Percentiles rank a stretch among this genome's conserved stretches.
phyloP scores from a whole-genome alignment of 768 basidiomycete species.

The Leccinum uliginosum region DNA sequence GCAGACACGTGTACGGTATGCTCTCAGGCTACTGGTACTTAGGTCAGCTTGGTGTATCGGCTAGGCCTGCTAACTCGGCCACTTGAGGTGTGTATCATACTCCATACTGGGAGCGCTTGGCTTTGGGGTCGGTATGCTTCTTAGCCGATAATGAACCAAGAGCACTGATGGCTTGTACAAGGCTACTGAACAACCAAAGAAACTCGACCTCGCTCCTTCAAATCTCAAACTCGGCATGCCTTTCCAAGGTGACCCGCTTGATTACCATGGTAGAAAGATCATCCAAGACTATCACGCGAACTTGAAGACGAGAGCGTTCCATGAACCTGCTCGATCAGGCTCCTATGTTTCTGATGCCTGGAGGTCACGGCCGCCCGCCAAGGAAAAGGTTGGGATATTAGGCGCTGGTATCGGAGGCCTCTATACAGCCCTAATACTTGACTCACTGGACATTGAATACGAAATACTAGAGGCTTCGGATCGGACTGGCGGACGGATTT shows the following conservation, averaged over 20 bases:
- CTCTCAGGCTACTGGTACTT: too few relatives aligned
- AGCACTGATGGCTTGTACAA: too few relatives aligned
- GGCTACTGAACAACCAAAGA: not conserved
- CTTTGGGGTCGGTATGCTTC: too few relatives aligned
- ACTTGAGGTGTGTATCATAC: too few relatives aligned
- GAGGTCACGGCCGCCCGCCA: not conserved
- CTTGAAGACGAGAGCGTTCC: not conserved
- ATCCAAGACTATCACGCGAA: slow-evolving; percentile 6
- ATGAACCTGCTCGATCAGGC: not conserved
- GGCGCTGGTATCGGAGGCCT: slow-evolving; percentile 31
- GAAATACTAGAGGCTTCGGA: slow-evolving; percentile 41
- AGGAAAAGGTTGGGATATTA: slow-evolving; percentile 16
- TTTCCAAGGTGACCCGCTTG: slow-evolving; percentile 1
- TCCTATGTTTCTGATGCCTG: not conserved
- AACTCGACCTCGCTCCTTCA: not conserved
- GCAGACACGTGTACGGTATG: too few relatives aligned
- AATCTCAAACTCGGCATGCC: slow-evolving; percentile 1
- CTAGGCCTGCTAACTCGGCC: too few relatives aligned
- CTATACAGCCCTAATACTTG: slow-evolving; percentile 44
- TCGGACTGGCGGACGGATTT: slow-evolving; percentile 41
- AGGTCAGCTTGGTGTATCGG: too few relatives aligned
- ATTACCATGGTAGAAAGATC: slow-evolving; percentile 9
- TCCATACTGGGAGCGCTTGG: too few relatives aligned
- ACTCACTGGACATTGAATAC: slow-evolving; percentile 39
- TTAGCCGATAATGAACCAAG: too few relatives aligned